Base-by-base conservation (phyloP, 2,329 filamentous ascomycete genomes). In the Bipolaris cookei region DNA sequence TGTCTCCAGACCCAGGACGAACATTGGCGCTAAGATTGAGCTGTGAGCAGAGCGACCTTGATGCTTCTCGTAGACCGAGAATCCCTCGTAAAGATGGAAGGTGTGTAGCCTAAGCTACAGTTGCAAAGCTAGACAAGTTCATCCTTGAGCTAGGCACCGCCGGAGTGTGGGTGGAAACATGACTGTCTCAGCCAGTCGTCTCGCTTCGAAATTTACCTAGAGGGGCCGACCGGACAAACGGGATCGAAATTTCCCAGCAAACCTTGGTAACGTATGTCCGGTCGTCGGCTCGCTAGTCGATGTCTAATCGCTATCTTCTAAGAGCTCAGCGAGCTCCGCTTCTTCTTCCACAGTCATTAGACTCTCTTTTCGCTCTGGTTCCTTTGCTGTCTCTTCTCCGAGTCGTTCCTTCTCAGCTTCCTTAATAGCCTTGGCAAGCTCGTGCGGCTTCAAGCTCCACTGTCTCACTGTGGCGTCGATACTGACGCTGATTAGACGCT, bases 331-430 rank as follows among this genome's bases (percentile, higher is more conserved):
- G 63, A 99, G 81, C 76, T 98, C 95, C 4, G 90, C 89, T 76
- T 98, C 94, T 75, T 99, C 95, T 67, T 98, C 94, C 11, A 86
- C 89, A 4, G 92, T 97, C 77, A 97, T 79, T 70, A 88, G 59
- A 37, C 80, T 74, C 5, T 81, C 79, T 51, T 84, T 83, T 50
- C 78, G 79, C 61, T 74, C 73, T 62, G 78, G 78, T 32, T 76
- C 76, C 52, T 64, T 71, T 56, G 80, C 76, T 28, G 80, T 76
- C 50, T 79, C 76, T 49, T 80, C 72, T 48, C 81, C 81, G 42
- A 80, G 77, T 49, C 81, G 76, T 54, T 79, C 79, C 42, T 79
- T 76, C 60, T 86, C 81, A 42, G 82, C 75, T 43, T 81, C 78
- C 37, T 79, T 79, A 28, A 78, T 78, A 2, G 84, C 84, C 58